These are phyloP conservation scores for Collybia mongolica DNA, from an alignment of 768 basidiomycete species.

Conservation along the genomic window DNA sequence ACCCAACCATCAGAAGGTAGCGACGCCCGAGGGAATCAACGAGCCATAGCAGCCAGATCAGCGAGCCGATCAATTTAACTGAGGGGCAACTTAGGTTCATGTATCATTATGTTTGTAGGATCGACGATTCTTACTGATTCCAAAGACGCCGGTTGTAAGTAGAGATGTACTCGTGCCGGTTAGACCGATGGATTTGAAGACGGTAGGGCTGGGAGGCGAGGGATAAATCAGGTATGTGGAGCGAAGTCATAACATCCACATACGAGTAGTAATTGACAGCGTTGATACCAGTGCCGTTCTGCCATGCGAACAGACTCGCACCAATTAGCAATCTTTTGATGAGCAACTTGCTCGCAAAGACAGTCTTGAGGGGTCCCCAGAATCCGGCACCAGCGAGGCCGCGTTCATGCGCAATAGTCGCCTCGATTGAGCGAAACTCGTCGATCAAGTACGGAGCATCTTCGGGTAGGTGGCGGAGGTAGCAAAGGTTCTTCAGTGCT, in stretches of 20 bases:
- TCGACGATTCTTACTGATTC: constrained; percentile 34
- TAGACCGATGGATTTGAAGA: constrained; percentile 47
- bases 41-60: constrained; percentile 41
- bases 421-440: constrained; percentile 30
- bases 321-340: constrained; percentile 35
- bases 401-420: constrained; percentile 29
- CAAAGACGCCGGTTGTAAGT: constrained; percentile 50
- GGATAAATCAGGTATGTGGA: neutral
- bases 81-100: neutral
- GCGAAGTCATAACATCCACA: neutral
- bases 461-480: constrained; percentile 28
- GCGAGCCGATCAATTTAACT: constrained; percentile 33
- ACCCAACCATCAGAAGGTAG: constrained; percentile 37
- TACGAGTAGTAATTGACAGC: constrained; percentile 46
- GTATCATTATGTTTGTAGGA: neutral
- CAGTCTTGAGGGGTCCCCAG: constrained; percentile 28
- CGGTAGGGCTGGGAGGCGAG: constrained; percentile 31
- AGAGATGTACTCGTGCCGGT: constrained; percentile 31
- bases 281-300: constrained; percentile 46
- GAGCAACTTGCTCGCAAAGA: constrained; percentile 24
- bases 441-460: constrained; percentile 28
- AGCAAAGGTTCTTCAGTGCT: constrained; percentile 29
- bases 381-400: constrained; percentile 31
- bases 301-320: constrained; percentile 38
- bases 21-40: constrained; percentile 44